Conservation (phyloP, 2,329 filamentous ascomycete species). For the Pseudocercospora crystallina region DNA sequence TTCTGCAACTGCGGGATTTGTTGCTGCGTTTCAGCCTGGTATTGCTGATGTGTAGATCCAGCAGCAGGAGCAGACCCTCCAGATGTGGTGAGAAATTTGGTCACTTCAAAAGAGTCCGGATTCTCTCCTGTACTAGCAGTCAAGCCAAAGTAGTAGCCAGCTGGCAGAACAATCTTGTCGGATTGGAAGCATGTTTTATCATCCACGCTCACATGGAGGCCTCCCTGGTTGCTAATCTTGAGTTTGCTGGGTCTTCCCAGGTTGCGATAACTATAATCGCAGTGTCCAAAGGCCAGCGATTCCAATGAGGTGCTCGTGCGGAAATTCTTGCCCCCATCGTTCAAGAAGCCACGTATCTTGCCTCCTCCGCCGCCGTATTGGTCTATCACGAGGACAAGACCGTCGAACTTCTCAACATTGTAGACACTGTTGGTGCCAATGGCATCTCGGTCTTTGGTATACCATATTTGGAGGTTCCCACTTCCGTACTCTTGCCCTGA, state of each 20-base stretch:
- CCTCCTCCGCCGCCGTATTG: constrained; percentile 76
- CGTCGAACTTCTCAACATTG: constrained; percentile 81
- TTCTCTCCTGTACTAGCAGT: constrained; percentile 86
- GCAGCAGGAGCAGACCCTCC: constrained; percentile 33
- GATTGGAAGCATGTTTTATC: constrained; percentile 80
- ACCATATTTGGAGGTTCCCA: constrained; percentile 94
- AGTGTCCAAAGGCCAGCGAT: constrained; percentile 87
- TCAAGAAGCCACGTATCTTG: constrained; percentile 86
- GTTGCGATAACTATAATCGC: constrained; percentile 87
- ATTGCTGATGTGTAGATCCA: constrained; percentile 32
- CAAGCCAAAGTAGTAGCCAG: constrained; percentile 80
- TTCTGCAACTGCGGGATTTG: constrained; percentile 27
- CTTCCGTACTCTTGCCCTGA: constrained; percentile 80
- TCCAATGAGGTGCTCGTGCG: constrained; percentile 74
- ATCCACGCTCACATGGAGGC: constrained; percentile 79
- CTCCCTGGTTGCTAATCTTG: constrained; percentile 66
- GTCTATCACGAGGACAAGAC: constrained; percentile 84
- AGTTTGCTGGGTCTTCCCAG: constrained; percentile 79
- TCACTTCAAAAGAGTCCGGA: constrained; percentile 91
- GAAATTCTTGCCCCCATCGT: constrained; percentile 83
- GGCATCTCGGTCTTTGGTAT: constrained; percentile 64
- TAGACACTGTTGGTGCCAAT: constrained; percentile 78
- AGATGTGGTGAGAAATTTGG: constrained; percentile 75
- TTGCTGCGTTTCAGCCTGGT: constrained; percentile 28
- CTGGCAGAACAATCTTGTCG: constrained; percentile 71